These are phyloP conservation scores for Sodiomyces alkalinus DNA, from an alignment of 2,329 filamentous ascomycete genomes.

Conservation along the genomic window DNA sequence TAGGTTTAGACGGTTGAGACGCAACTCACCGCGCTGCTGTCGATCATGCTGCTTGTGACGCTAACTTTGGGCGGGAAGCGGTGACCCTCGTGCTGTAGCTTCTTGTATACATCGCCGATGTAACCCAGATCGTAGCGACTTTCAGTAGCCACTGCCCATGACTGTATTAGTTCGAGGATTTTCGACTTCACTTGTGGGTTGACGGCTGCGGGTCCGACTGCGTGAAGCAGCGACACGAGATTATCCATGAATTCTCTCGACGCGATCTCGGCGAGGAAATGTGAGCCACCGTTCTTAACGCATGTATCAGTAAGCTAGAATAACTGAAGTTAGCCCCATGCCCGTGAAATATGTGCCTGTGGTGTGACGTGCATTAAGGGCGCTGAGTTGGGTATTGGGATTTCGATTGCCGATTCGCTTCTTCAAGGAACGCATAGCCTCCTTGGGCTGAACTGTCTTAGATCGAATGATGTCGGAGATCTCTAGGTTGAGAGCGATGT, in stretches of 20 bases:
- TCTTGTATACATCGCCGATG: conserved; percentile 74
- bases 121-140: conserved; percentile 71
- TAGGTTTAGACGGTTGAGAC: conserved; percentile 1
- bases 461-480: conserved; percentile 96
- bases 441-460: conserved; percentile 92
- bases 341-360: no score
- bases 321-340: no score
- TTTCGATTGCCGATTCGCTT: conserved; percentile 93
- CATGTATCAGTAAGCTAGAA: conserved; percentile 96
- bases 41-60: conserved; percentile 93
- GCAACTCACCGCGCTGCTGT: conserved; percentile 73
- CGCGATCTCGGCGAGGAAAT: conserved; percentile 90
- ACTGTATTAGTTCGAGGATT: conserved; percentile 86
- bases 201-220: conserved; percentile 55
- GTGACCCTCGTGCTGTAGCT: conserved; percentile 71
- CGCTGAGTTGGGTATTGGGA: conserved; percentile 87
- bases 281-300: conserved; percentile 92
- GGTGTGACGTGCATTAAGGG: conserved; percentile 55
- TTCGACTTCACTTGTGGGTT: conserved; percentile 79
- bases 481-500: conserved; percentile 93
- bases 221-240: conserved; percentile 74
- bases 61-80: conserved; percentile 76
- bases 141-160: conserved; percentile 82
- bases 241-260: conserved; percentile 99
- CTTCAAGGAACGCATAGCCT: conserved; percentile 95